Base-by-base conservation (phyloP, 495 filamentous ascomycete species). In the Trichoderma orchidacearum region DNA sequence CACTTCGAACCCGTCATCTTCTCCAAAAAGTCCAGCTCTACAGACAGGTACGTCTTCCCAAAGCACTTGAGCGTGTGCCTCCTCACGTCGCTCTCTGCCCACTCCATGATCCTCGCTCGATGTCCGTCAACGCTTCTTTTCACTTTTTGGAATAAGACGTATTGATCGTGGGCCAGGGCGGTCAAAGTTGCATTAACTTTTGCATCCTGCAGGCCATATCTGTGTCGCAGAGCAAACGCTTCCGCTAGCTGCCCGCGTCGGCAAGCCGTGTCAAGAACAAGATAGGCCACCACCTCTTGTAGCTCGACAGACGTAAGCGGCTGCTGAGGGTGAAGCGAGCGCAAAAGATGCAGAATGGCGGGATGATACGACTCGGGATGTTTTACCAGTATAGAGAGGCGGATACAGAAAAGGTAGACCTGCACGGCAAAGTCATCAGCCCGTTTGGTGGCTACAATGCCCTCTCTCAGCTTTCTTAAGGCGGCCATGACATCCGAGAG, bases 401-500 rank as follows among this genome's bases (percentile, higher is more conserved):
- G 85, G 61, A 92, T 86, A 65, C 85, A 85, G 77, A 96, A 94
- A 53, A 85, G 73, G 63, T 87, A 83, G 28, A 82, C 85, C 55
- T 84, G 81, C 32, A 82, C 75, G 15, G 84, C 79, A 66, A 89
- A 89, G 52, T 75, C 72, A 56, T 91, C 87, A 50, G 68, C 64
- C 29, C 89, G 84, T 32, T 77, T 72, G 18, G 83, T 82, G 31
- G 89, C 85, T 0, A 92, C 81, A 53, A 96, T 81, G 41, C 82
- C 89, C 73, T 98, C 93, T 41, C 93, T 83, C 35, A 98, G 79
- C 68, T 96, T 97, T 56, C 93, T 84, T 69, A 97, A 87, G 31
- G 90, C 86, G 59, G 82, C 77, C 56, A 85, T 65, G 35, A 80
- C 68, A 21, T 70, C 68, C 5, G 69, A 66, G 48, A 78, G 64